Evolutionary conservation across 2,329 filamentous ascomycete species (phyloP), one percentile per base, ranked within the genome.

Genomic region (Aspergillus fumigatus): DNA sequence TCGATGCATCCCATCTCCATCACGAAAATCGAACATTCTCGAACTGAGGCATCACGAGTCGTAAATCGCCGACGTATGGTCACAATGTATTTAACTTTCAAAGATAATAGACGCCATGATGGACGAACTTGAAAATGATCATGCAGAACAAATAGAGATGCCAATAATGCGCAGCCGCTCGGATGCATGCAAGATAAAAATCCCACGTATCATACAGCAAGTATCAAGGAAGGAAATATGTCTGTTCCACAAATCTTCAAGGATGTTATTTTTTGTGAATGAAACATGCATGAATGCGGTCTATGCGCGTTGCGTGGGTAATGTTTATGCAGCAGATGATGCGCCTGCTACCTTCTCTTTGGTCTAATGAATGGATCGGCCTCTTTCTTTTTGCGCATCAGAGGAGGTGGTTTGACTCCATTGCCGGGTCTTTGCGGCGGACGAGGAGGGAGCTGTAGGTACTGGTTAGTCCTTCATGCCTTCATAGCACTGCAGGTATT

Each of bases 281-380:
- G 3, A 6, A 23, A 47, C 3, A 11, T 5, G 43, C 14, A 47
- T 47, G 11, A 10, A 47, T 25, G 6, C 6, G 11, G 9, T 47
- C 21, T 26, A 47, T 51, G 29, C 19, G 5, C 19, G 5, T 9
- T 32, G 23, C 9, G 26, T 21, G 29, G 19, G 9, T 14, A 4
- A 41, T 10, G 23, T 23, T 10, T 32, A 26, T 53, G 43, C 23
- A 47, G 19, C 40, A 40, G 21, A 53, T 48, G 23, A 32, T 23
- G 48, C 35, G 17, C 40, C 21, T 32, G 35, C 48, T 32, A 61
- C 51, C 69, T 69, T 54, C 68, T 65, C 59, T 74, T 76, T 17
- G 74, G 74, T 40, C 74, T 67, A 57, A 77, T 76, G 57, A 77
- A 77, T 3, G 73, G 73, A 54, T 76, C 74, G 21, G 58, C 67